Evolutionary conservation across 2,329 filamentous ascomycete genomes (phyloP).

Genomic region (Paramyrothecium roridum): DNA sequence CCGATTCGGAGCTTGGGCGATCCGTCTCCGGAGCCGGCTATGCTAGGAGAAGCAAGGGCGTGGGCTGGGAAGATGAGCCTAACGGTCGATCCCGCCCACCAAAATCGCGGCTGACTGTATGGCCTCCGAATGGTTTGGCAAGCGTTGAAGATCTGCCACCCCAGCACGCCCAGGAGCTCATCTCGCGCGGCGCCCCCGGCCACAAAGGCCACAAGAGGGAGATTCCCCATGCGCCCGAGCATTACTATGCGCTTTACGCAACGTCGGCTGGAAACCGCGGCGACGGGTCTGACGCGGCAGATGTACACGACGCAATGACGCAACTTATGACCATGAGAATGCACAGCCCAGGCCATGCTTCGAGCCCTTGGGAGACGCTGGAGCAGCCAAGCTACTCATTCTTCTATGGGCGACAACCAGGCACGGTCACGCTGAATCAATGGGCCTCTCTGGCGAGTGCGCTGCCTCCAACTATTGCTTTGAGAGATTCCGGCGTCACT

Average conservation of each 20-base stretch:
- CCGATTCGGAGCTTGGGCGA: constrained; percentile 15
- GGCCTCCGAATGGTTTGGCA: constrained; percentile 54
- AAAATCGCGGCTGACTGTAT: constrained; percentile 42
- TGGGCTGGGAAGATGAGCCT: constrained; percentile 12
- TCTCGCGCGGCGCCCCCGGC: constrained; percentile 54
- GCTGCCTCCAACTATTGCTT: constrained; percentile 51
- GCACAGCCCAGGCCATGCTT: constrained; percentile 37
- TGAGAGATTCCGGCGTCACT: constrained; percentile 54
- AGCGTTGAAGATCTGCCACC: constrained; percentile 48
- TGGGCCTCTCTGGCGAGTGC: constrained; percentile 61
- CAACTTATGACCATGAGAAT: constrained; percentile 56
- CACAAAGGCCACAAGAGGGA: constrained; percentile 52
- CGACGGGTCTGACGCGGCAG: constrained; percentile 42
- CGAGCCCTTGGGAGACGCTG: constrained; percentile 64
- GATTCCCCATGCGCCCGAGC: constrained; percentile 52
- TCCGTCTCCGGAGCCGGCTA: not conserved
- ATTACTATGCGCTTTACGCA: constrained; percentile 55
- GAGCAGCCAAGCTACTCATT: constrained; percentile 73
- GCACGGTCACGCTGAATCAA: constrained; percentile 69
- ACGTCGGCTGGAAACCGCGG: constrained; percentile 42
- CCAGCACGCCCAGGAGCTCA: constrained; percentile 53
- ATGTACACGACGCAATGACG: constrained; percentile 53
- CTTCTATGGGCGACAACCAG: constrained; percentile 61
- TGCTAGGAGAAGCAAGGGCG: constrained; percentile 1
- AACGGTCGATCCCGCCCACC: constrained; percentile 7